phyloP scores from a whole-genome alignment of 1,284 basidiomycete genomes.

The Leucoagaricus sp. region DNA sequence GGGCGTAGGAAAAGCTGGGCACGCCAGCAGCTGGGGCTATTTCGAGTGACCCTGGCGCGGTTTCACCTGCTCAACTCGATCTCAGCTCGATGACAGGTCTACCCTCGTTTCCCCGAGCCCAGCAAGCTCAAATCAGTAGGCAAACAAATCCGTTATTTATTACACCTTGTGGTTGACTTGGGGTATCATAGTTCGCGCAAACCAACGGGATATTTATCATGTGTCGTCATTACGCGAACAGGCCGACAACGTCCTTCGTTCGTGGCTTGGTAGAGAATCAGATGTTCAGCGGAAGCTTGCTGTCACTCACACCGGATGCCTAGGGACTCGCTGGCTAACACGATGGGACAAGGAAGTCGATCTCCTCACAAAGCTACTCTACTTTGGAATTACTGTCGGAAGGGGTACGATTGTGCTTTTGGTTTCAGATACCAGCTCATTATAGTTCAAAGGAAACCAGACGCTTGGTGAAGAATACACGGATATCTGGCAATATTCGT shows the following conservation, averaged over 20 bases:
- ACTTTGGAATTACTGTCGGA: conserved; percentile 78
- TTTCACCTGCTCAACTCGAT: neutral
- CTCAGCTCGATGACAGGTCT: conserved; percentile 1
- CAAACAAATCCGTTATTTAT: conserved; percentile 30
- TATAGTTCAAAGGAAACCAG: conserved; percentile 60
- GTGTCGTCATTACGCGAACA: conserved; percentile 76
- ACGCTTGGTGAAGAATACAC: conserved; percentile 93
- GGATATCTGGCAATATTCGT: conserved; percentile 76
- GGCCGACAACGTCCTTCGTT: conserved; percentile 71
- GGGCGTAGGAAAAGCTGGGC: conserved; percentile 12
- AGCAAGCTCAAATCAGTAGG: conserved; percentile 83
- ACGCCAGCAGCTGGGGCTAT: conserved; percentile 4
- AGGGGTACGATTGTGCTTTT: conserved; percentile 50
- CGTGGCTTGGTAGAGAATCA: conserved; percentile 65
- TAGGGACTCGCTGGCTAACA: conserved; percentile 86
- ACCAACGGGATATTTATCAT: conserved; percentile 84
- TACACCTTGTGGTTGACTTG: neutral
- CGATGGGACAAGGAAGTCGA: conserved; percentile 83
- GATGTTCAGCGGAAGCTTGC: neutral
- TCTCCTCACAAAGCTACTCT: conserved; percentile 67
- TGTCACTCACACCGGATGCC: conserved; percentile 5
- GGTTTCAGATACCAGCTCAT: conserved; percentile 17
- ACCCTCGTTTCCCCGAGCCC: conserved; percentile 63
- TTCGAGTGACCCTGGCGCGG: neutral
- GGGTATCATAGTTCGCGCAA: conserved; percentile 69